phyloP scores from a whole-genome alignment of 371 early-diverging fungal genomes.

The Apophysomyces ossiformis region DNA sequence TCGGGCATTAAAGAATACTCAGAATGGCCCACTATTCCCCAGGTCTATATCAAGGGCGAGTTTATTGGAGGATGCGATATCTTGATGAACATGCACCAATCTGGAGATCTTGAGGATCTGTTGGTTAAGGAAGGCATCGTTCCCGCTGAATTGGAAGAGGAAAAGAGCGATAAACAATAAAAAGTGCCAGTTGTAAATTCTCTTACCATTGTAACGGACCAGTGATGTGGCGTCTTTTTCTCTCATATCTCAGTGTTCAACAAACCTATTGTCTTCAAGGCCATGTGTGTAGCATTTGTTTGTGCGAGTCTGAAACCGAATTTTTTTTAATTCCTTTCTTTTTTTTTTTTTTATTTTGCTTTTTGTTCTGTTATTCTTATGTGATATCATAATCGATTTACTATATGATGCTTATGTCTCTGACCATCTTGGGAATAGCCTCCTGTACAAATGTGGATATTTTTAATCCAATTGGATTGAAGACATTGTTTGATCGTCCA shows the following conservation, averaged over 20 bases:
- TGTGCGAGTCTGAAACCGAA: too few species aligned
- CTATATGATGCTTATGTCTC: conserved; percentile 13
- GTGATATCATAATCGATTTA: background rate
- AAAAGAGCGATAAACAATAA: conserved; percentile 29
- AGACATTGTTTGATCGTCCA: conserved; percentile 34
- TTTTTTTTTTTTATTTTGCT: conserved; percentile 5
- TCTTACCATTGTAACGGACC: too few species aligned
- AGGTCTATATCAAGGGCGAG: conserved; percentile 96
- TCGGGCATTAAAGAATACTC: conserved; percentile 94
- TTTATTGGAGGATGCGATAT: conserved; percentile 98
- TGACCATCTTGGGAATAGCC: conserved; percentile 11
- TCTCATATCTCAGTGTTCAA: too few species aligned
- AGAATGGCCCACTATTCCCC: conserved; percentile 99
- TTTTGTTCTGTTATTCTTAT: conserved; percentile 10
- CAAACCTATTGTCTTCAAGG: too few species aligned
- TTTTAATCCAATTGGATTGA: conserved; percentile 35
- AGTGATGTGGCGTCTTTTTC: too few species aligned
- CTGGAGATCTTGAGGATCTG: conserved; percentile 86
- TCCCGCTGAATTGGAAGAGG: conserved; percentile 48
- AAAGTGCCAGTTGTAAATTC: background rate
- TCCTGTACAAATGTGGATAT: conserved; percentile 34
- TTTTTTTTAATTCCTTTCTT: conserved; percentile 3
- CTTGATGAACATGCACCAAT: conserved; percentile 89
- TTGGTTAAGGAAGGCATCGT: conserved; percentile 83
- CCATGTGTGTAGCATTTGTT: too few species aligned